Evolutionary conservation across 208 protist species (phyloP).

Genomic region (Trypanosoma scelopori): DNA sequence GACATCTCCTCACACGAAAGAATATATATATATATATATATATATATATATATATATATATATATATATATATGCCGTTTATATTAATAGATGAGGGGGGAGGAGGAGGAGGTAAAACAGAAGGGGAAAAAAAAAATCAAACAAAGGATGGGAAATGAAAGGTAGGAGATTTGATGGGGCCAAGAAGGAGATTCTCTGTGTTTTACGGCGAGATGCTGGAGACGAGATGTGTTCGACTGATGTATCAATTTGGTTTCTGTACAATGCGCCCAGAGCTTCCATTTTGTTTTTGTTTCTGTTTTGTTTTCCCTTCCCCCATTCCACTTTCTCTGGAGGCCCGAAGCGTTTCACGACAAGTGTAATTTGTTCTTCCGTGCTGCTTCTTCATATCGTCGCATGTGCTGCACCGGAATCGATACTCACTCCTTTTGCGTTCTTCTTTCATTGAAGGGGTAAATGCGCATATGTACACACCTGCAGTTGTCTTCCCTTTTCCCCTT

Average conservation of each 20-base stretch:
- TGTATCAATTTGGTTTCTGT: not conserved
- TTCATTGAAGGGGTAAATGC: not conserved
- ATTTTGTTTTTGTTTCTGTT: constrained; percentile 8
- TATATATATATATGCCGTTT: constrained; percentile 8
- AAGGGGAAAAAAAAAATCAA: constrained; percentile 11
- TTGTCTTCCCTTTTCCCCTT: not conserved
- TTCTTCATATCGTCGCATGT: too few relatives aligned
- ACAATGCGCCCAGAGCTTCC: not conserved
- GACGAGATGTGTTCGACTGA: not conserved
- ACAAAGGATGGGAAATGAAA: constrained; percentile 12
- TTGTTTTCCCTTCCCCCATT: not conserved
- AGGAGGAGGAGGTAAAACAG: not conserved
- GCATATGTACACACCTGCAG: not conserved
- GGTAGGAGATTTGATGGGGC: not conserved
- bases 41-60: too few relatives aligned
- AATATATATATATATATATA: constrained; percentile 5
- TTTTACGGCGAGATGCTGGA: not conserved
- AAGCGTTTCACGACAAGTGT: too few relatives aligned
- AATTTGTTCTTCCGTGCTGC: not conserved
- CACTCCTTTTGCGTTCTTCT: too few relatives aligned
- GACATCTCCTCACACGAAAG: not conserved
- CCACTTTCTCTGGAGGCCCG: too few relatives aligned
- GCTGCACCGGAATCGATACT: too few relatives aligned
- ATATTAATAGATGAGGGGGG: too few relatives aligned
- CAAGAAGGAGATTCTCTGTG: not conserved